Percentiles rank a stretch among this genome's conserved stretches.
Evolutionary conservation across 352 stramenopile species (phyloP).

Genomic region (Pythium aphanidermatum): DNA sequence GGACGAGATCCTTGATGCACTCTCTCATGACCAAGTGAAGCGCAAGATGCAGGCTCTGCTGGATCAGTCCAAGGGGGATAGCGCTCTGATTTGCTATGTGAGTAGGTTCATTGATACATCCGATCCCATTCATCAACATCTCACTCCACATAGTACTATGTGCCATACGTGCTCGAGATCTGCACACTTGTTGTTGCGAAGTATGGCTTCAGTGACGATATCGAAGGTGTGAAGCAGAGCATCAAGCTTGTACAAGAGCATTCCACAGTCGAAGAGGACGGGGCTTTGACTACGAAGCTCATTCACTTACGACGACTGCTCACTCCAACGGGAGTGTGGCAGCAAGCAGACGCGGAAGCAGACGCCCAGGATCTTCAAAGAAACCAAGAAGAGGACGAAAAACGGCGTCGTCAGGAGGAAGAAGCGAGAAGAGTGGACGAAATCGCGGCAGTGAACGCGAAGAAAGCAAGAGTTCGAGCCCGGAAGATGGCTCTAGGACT

Average conservation of each 20-base stretch:
- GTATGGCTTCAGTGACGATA: slow-evolving; percentile 36
- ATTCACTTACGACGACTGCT: slow-evolving; percentile 38
- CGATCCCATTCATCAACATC: too few species aligned
- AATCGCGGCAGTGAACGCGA: slow-evolving; percentile 29
- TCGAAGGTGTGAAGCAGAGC: slow-evolving; percentile 47
- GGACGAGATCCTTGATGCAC: slow-evolving; percentile 41
- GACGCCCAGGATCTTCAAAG: slow-evolving; percentile 32
- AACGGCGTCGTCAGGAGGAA: slow-evolving; percentile 18
- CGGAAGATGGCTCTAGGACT: slow-evolving; percentile 56
- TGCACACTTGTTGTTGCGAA: slow-evolving; percentile 32
- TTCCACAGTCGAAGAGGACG: slow-evolving; percentile 27
- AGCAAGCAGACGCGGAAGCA: slow-evolving; percentile 39
- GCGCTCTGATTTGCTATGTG: slow-evolving; percentile 39
- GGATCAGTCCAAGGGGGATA: slow-evolving; percentile 31
- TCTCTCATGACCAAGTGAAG: slow-evolving; percentile 30
- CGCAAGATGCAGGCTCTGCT: slow-evolving; percentile 35
- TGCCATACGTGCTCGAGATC: slow-evolving; percentile 35
- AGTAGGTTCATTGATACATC: not conserved
- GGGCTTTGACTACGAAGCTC: slow-evolving; percentile 30
- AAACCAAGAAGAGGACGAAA: slow-evolving; percentile 24
- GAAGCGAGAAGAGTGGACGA: slow-evolving; percentile 27
- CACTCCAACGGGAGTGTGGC: slow-evolving; percentile 47
- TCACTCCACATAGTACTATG: slow-evolving; percentile 40
- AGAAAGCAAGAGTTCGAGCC: slow-evolving; percentile 35
- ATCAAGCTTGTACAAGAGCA: slow-evolving; percentile 31